These are phyloP conservation scores for Coniella vitis DNA, from an alignment of 2,329 filamentous ascomycete species.

Conservation along the genomic window DNA sequence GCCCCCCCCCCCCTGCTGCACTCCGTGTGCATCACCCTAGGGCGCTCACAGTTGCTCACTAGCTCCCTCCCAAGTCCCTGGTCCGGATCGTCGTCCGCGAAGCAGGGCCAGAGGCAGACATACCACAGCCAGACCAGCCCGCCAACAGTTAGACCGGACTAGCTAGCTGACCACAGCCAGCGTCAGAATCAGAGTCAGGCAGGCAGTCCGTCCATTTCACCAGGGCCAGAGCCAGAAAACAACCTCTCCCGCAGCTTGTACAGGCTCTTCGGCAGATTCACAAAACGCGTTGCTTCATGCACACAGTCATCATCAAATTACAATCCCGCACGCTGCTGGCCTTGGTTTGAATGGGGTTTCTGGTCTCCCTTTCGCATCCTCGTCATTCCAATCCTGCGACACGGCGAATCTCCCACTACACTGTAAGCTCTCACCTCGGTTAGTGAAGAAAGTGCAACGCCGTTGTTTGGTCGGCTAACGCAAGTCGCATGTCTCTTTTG, in stretches of 20 bases:
- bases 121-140: slow-evolving; percentile 5
- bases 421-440: background rate
- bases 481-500: too few species aligned
- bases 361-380: slow-evolving; percentile 5
- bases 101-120: slow-evolving; percentile 4
- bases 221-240: too few species aligned
- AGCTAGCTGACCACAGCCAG: background rate
- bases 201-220: too few species aligned
- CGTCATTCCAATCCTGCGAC: slow-evolving; percentile 13
- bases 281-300: slow-evolving; percentile 3
- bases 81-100: slow-evolving; percentile 3
- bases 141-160: background rate
- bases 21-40: slow-evolving; percentile 2
- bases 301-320: slow-evolving; percentile 1
- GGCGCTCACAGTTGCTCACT: slow-evolving; percentile 1
- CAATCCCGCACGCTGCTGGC: slow-evolving; percentile 4
- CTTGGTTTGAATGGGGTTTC: slow-evolving; percentile 11
- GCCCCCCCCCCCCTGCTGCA: background rate
- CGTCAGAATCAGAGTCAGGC: too few species aligned
- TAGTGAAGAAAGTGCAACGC: background rate
- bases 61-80: background rate
- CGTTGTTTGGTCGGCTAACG: background rate
- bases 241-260: too few species aligned
- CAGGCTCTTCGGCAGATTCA: background rate
- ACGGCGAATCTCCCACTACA: background rate